Conservation (phyloP, 495 filamentous ascomycete species). For the Neurospora tetrasperma region DNA sequence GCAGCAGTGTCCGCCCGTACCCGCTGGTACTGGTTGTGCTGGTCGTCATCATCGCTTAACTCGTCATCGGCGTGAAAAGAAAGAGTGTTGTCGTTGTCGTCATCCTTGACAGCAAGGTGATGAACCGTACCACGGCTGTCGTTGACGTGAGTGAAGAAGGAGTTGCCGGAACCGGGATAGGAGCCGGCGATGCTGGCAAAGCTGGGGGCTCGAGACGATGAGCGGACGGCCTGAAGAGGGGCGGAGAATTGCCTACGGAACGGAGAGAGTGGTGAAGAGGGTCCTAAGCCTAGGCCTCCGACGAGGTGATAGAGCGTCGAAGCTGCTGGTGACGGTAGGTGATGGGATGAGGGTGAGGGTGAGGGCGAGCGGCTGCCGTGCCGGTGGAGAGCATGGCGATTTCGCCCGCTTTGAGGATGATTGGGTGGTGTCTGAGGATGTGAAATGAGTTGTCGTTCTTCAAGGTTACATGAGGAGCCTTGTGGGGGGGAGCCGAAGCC, state of each 20-base stretch:
- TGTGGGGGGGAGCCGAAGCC: neutral
- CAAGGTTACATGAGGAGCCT: neutral
- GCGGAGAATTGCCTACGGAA: conserved; percentile 17
- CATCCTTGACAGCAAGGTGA: conserved; percentile 7
- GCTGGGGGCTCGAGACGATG: neutral
- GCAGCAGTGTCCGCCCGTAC: neutral
- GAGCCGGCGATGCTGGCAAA: neutral
- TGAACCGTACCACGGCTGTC: conserved; percentile 13
- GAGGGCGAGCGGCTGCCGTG: conserved; percentile 1
- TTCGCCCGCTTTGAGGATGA: neutral
- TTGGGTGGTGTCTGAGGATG: neutral
- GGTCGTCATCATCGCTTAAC: neutral
- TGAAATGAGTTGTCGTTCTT: neutral
- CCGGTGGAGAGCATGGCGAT: neutral
- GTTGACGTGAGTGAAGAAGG: neutral
- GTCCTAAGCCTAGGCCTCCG: conserved; percentile 13
- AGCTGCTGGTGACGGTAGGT: conserved; percentile 8
- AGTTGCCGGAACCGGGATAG: neutral
- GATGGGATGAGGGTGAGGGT: conserved; percentile 1
- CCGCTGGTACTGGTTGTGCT: neutral
- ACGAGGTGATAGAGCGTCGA: conserved; percentile 23
- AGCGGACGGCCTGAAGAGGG: neutral
- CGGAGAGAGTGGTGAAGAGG: conserved; percentile 24
- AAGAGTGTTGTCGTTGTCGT: neutral
- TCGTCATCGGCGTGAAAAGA: conserved; percentile 5